Conservation (phyloP, 345 rosid species). For the Mallotus nudiflorus region DNA sequence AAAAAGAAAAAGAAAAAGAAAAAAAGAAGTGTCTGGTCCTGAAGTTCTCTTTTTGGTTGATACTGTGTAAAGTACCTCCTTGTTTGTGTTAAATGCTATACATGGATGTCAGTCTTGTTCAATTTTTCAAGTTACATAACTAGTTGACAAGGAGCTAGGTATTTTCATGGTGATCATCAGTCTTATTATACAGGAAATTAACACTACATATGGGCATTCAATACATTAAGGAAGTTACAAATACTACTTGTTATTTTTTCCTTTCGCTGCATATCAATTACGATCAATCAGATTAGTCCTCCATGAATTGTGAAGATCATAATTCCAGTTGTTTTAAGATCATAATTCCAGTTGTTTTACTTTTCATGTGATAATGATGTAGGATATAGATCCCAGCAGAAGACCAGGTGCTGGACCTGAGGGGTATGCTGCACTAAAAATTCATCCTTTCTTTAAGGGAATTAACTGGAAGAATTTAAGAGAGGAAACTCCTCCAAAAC, state of each 20-base stretch:
- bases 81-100: neutral
- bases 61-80: neutral
- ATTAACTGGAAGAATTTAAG: slow-evolving; percentile 83
- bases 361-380: slow-evolving; percentile 21
- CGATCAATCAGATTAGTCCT: neutral
- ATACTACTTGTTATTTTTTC: neutral
- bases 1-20: no score
- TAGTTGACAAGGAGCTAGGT: slow-evolving; percentile 1
- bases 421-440: slow-evolving; percentile 81
- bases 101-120: neutral
- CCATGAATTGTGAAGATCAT: neutral
- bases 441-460: slow-evolving; percentile 85
- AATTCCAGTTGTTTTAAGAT: neutral
- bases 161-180: neutral
- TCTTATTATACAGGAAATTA: neutral
- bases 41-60: neutral
- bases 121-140: neutral
- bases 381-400: slow-evolving; percentile 88
- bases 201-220: neutral
- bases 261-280: neutral
- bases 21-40: no score
- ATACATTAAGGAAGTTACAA: neutral
- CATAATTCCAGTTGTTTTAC: slow-evolving; percentile 4
- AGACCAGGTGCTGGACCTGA: slow-evolving; percentile 93
- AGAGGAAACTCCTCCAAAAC: slow-evolving; percentile 72